Evolutionary conservation across 441 rosid species (phyloP).

Genomic region (Gossypium gossypioides): DNA sequence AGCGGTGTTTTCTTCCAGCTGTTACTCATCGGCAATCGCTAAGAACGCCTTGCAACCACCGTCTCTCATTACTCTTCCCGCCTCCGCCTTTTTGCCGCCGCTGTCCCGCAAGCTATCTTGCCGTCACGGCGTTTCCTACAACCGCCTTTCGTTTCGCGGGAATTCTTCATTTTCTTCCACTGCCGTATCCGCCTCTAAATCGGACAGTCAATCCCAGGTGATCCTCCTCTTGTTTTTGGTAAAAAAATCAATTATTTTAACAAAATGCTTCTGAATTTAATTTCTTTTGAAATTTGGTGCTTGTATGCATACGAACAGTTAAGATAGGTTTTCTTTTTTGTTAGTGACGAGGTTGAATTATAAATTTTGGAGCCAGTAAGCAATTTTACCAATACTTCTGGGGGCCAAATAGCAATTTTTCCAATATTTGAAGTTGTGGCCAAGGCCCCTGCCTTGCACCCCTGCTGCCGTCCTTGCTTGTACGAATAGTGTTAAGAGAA

Average conservation of each 20-base stretch:
- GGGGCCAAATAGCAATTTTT: no score
- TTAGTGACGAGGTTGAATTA: no score
- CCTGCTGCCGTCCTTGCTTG: no score
- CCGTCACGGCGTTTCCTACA: not conserved
- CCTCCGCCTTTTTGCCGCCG: not conserved
- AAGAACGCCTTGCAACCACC: not conserved
- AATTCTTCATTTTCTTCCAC: slow-evolving; percentile 1
- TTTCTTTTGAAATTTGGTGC: not conserved
- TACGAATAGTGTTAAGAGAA: not conserved
- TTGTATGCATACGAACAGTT: not conserved
- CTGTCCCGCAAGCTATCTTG: not conserved
- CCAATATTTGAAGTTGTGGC: no score
- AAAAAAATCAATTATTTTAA: not conserved
- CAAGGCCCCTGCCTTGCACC: no score
- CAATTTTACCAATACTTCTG: no score
- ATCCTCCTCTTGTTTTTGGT: not conserved
- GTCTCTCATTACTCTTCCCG: not conserved
- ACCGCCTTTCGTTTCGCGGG: not conserved
- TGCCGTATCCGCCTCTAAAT: not conserved
- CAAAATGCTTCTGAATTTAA: not conserved
- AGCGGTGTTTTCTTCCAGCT: not conserved
- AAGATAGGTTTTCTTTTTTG: no score
- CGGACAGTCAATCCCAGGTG: not conserved
- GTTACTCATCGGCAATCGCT: not conserved
- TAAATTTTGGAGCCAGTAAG: no score